Evolutionary conservation across 139 green algal species (phyloP).

Genomic region (Spirogloea muscicola): DNA sequence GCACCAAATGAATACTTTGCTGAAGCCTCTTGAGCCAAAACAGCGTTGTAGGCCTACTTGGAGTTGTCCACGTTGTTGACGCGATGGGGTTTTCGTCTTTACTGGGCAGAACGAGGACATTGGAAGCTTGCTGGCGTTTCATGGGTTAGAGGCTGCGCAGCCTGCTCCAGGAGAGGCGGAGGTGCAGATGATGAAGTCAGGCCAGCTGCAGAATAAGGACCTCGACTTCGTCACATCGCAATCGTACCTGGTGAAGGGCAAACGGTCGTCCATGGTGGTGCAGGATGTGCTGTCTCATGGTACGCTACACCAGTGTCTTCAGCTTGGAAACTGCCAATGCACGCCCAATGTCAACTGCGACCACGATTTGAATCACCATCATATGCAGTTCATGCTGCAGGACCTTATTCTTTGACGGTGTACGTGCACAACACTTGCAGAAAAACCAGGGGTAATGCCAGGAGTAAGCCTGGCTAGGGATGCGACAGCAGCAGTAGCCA

Average conservation of each 20-base stretch:
- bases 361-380: too few relatives aligned
- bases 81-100: not conserved
- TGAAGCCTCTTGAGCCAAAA: too few relatives aligned
- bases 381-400: too few relatives aligned
- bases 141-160: conserved; percentile 12
- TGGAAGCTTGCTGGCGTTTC: not conserved
- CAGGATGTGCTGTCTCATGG: conserved; percentile 7
- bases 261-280: conserved; percentile 5
- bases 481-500: not conserved
- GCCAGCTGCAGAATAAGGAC: not conserved
- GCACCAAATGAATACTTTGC: too few relatives aligned
- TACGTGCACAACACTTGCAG: too few relatives aligned
- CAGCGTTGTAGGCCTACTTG: too few relatives aligned
- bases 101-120: conserved; percentile 7
- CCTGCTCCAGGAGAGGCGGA: not conserved
- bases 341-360: too few relatives aligned
- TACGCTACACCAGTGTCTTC: not conserved
- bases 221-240: not conserved
- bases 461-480: not conserved
- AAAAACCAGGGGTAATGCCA: too few relatives aligned
- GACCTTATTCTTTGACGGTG: too few relatives aligned
- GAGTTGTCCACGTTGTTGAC: not conserved
- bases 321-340: not conserved
- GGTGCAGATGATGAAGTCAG: conserved; percentile 21
- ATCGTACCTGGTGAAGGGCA: not conserved